Evolutionary conservation across 192 early-diverging fungal species (phyloP).

Genomic region (Podila epigama): DNA sequence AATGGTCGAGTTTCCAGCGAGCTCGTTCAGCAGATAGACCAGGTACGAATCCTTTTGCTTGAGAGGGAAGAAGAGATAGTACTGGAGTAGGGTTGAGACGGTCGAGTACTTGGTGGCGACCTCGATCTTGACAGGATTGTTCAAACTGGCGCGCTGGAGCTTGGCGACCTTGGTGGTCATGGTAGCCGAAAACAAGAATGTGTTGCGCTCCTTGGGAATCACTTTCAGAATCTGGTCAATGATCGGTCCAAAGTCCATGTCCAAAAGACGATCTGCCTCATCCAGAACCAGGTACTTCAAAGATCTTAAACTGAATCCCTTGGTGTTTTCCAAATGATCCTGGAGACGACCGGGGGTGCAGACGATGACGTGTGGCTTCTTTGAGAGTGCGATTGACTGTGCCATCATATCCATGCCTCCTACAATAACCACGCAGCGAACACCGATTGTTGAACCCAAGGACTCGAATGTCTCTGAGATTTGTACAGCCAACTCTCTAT

Average conservation of each 20-base stretch:
- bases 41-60: slow-evolving; percentile 96
- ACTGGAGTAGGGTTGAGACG: slow-evolving; percentile 90
- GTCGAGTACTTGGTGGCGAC: slow-evolving; percentile 98
- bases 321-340: slow-evolving; percentile 98
- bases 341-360: slow-evolving; percentile 95
- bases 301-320: slow-evolving; percentile 91
- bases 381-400: slow-evolving; percentile 92
- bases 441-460: slow-evolving; percentile 90
- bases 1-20: slow-evolving; percentile 90
- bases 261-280: slow-evolving; percentile 91
- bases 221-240: slow-evolving; percentile 94
- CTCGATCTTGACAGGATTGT: slow-evolving; percentile 93
- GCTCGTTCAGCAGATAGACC: slow-evolving; percentile 92
- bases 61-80: slow-evolving; percentile 96
- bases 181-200: slow-evolving; percentile 95
- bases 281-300: slow-evolving; percentile 95
- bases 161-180: slow-evolving; percentile 99
- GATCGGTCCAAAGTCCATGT: slow-evolving; percentile 96
- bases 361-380: slow-evolving; percentile 94
- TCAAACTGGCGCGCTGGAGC: slow-evolving; percentile 89
- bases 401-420: slow-evolving; percentile 99
- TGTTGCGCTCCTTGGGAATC: slow-evolving; percentile 91
- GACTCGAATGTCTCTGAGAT: slow-evolving; percentile 94
- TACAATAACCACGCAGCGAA: slow-evolving; percentile 89
- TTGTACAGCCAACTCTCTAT: slow-evolving; percentile 92